These are phyloP conservation scores for Pleurotus ostreatus DNA, from an alignment of 768 basidiomycete species.

Conservation along the genomic window DNA sequence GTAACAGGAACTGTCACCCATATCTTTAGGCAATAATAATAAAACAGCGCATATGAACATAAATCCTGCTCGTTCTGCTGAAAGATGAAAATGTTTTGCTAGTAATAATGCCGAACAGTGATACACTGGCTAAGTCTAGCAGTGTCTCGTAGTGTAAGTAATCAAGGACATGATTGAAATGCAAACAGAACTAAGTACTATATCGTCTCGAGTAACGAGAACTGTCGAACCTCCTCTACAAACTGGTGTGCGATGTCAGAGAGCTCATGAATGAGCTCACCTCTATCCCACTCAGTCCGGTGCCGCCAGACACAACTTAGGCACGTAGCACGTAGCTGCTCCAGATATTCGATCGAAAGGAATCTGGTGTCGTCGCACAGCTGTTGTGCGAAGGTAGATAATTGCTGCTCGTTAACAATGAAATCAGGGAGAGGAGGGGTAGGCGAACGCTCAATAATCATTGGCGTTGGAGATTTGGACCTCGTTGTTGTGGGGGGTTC, in stretches of 20 bases:
- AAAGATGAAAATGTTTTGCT: too few relatives aligned
- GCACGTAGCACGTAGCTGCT: conserved; percentile 86
- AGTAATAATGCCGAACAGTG: too few relatives aligned
- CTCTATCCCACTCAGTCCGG: conserved; percentile 80
- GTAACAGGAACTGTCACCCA: too few relatives aligned
- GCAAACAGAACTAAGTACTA: too few relatives aligned
- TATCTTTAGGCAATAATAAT: too few relatives aligned
- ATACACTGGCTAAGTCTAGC: too few relatives aligned
- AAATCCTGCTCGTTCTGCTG: too few relatives aligned
- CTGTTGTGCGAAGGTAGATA: conserved; percentile 44
- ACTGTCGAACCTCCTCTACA: conserved; percentile 52
- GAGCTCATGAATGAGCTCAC: conserved; percentile 57
- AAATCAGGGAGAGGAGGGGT: conserved; percentile 80
- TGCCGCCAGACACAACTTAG: conserved; percentile 81
- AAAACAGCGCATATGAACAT: too few relatives aligned
- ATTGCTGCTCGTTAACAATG: conserved; percentile 45
- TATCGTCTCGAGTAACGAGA: neutral
- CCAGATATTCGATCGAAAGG: conserved; percentile 84
- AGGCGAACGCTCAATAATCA: conserved; percentile 58
- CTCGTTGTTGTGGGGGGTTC: conserved; percentile 8
- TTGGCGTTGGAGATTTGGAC: conserved; percentile 23
- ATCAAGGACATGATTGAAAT: too few relatives aligned
- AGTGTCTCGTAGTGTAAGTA: too few relatives aligned
- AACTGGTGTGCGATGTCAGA: conserved; percentile 56
- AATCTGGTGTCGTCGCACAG: conserved; percentile 51